Conservation (phyloP, 1,139 yeast species). For the Taphrina communis region DNA sequence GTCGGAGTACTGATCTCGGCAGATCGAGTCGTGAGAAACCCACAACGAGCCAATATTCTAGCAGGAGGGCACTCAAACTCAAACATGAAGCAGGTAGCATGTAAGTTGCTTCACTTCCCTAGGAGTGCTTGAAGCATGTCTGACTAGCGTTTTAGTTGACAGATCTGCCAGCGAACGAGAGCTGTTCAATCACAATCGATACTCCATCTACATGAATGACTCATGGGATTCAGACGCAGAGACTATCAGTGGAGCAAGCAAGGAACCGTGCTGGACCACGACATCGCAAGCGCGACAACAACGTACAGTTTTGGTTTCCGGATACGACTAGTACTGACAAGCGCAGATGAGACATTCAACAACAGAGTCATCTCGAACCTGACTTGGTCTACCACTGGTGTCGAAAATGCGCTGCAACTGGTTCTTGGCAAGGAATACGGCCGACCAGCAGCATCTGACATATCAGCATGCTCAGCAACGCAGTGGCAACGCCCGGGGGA, state of each 20-base stretch:
- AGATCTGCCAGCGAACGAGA: background rate
- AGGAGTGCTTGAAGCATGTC: background rate
- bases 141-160: background rate
- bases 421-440: conserved; percentile 1
- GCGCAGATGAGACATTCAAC: conserved; percentile 4
- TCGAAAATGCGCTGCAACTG: conserved; percentile 4
- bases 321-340: background rate
- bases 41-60: background rate
- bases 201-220: background rate
- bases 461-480: too few relatives aligned
- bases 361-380: conserved; percentile 5
- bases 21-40: background rate
- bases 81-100: background rate
- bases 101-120: background rate
- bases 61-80: background rate
- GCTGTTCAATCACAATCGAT: background rate
- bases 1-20: background rate
- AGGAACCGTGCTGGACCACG: conserved; percentile 3
- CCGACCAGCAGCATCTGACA: background rate
- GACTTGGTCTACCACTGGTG: background rate
- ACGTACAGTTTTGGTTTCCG: background rate
- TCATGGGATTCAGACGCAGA: background rate
- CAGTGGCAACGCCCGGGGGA: background rate
- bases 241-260: background rate
- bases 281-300: background rate